These are phyloP conservation scores for Calocera cornea DNA, from an alignment of 768 basidiomycete genomes.

Conservation along the genomic window DNA sequence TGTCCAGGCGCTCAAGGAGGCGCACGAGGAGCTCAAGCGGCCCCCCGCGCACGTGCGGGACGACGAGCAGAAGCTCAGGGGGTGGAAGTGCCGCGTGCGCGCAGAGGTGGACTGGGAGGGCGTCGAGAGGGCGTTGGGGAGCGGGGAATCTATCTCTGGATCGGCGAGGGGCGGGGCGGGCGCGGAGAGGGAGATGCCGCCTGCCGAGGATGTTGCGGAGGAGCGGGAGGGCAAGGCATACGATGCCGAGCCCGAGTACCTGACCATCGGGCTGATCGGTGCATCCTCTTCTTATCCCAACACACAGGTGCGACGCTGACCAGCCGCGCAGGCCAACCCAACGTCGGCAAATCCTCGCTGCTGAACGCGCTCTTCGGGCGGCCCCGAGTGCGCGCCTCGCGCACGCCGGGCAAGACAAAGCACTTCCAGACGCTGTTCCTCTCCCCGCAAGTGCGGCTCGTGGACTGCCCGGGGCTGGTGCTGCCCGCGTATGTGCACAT, in stretches of 20 bases:
- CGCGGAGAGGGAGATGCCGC: slow-evolving; percentile 7
- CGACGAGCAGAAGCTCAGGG: slow-evolving; percentile 35
- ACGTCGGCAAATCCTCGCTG: slow-evolving; percentile 88
- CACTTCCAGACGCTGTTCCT: slow-evolving; percentile 91
- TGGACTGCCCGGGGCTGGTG: slow-evolving; percentile 91
- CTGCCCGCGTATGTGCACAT: slow-evolving; percentile 72
- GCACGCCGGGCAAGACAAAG: slow-evolving; percentile 89
- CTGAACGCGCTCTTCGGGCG: slow-evolving; percentile 82
- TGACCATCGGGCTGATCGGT: slow-evolving; percentile 79
- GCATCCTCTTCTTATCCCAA: slow-evolving; percentile 7
- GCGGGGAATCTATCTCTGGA: too few species aligned
- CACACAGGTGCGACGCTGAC: not conserved
- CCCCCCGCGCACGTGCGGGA: slow-evolving; percentile 47
- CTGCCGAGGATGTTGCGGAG: slow-evolving; percentile 13
- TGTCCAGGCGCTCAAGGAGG: slow-evolving; percentile 47
- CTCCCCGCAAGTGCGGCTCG: slow-evolving; percentile 73
- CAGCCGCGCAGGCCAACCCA: slow-evolving; percentile 60
- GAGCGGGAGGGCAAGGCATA: slow-evolving; percentile 32
- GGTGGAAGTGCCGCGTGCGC: slow-evolving; percentile 57
- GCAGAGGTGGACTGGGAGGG: slow-evolving; percentile 60
- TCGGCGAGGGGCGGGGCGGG: not conserved
- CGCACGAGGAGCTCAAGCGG: slow-evolving; percentile 51
- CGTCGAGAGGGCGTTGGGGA: slow-evolving; percentile 30
- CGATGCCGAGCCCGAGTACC: slow-evolving; percentile 10
- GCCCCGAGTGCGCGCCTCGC: slow-evolving; percentile 64